Evolutionary conservation across 495 filamentous ascomycete genomes (phyloP).

Genomic region (Annulohypoxylon bovei): DNA sequence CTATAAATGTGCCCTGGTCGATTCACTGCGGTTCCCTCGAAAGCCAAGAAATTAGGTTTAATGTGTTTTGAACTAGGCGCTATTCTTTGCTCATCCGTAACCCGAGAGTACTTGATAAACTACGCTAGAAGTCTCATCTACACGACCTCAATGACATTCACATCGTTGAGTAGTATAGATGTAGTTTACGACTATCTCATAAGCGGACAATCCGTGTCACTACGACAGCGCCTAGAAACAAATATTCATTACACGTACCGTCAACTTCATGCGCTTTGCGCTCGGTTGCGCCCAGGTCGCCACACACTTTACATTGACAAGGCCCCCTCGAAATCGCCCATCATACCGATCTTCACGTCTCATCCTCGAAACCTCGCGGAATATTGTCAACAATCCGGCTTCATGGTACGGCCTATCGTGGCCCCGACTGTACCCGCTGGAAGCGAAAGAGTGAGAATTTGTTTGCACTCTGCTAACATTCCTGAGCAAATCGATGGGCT

Average conservation of each 20-base stretch:
- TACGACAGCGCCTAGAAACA: constrained; percentile 37
- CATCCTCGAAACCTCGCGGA: constrained; percentile 60
- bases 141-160: constrained; percentile 66
- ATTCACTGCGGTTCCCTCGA: background rate
- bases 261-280: constrained; percentile 31
- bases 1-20: background rate
- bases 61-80: constrained; percentile 47
- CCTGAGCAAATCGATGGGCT: constrained; percentile 55
- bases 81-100: constrained; percentile 57
- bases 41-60: background rate
- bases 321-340: constrained; percentile 47
- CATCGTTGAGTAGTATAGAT: constrained; percentile 61
- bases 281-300: constrained; percentile 14
- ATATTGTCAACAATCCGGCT: constrained; percentile 60
- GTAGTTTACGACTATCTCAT: constrained; percentile 61
- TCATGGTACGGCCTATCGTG: constrained; percentile 64
- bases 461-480: constrained; percentile 65
- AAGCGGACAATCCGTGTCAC: constrained; percentile 52
- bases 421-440: constrained; percentile 65
- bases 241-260: constrained; percentile 45
- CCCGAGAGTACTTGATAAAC: constrained; percentile 69
- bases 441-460: constrained; percentile 61
- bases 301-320: constrained; percentile 39
- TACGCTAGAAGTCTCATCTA: constrained; percentile 71
- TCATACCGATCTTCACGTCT: constrained; percentile 55